Evolutionary conservation across 2,329 filamentous ascomycete genomes (phyloP), one percentile per base, ranked within the genome.

Genomic region (Curvularia sp.): DNA sequence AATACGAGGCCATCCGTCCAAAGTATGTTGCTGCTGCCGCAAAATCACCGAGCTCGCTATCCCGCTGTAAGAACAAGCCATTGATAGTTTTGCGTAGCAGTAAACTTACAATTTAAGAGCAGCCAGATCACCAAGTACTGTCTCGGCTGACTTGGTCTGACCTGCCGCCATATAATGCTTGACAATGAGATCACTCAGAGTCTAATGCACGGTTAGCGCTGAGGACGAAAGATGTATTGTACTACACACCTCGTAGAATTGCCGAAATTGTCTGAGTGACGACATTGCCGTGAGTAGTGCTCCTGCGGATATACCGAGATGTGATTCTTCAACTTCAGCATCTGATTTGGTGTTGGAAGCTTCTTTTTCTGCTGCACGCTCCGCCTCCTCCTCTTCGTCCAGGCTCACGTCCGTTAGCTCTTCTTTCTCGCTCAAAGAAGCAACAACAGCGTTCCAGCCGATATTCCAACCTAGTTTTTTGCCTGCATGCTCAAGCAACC

Each of bases 121-220:
- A 1, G 93, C 95, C 45, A 98, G 83, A 75, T 99, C 95, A 9
- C 92, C 90, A 75, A 93, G 86, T 59, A 89, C 88, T 19, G 88
- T 85, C 66, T 96, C 88, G 0, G 90, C 88, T 7, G 92, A 91
- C 67, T 96, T 89, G 0, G 83, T 83, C 63, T 94, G 90, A 54
- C 88, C 90, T 4, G 93, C 92, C 4, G 92, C 86, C 13, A 88
- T 88, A 73, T 91, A 96, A 72, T 97, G 91, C 1, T 90, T 89
- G 55, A 96, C 85, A 3, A 93, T 89, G 61, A 91, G 89, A 67
- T 95, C 90, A 7, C 92, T 97, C n/a, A 97, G 81, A 9, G 86
- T 87, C 71, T 94, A 87, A 67, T 89, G 91, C 89, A 80, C 6
- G 82, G 80, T 71, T 42, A 70, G 62, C 48, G 55, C n/a, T 8